phyloP scores from a whole-genome alignment of 495 filamentous ascomycete species.

The Neurospora pannonica region DNA sequence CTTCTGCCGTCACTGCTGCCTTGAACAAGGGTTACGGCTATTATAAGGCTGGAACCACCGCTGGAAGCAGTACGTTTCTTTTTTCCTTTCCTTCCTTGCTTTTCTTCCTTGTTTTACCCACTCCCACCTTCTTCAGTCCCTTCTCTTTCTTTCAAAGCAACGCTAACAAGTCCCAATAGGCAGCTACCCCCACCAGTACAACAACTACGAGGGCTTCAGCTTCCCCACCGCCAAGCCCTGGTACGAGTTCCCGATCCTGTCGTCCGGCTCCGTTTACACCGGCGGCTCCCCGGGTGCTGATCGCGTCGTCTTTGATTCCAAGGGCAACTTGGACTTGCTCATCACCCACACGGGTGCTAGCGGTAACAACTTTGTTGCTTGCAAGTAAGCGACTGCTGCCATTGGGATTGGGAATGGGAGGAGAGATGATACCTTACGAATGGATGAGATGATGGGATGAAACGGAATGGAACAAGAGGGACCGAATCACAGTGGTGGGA shows the following conservation, averaged over 20 bases:
- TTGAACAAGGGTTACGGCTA: conserved; percentile 40
- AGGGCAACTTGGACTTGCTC: conserved; percentile 42
- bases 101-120: not conserved
- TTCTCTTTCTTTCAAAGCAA: not conserved
- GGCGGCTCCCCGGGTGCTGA: conserved; percentile 62
- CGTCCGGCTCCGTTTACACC: conserved; percentile 39
- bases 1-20: conserved; percentile 38
- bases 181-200: conserved; percentile 62
- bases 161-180: conserved; percentile 11
- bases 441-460: not conserved
- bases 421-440: not conserved
- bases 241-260: conserved; percentile 65
- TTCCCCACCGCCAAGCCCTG: conserved; percentile 50
- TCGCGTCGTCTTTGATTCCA: conserved; percentile 56
- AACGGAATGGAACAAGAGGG: not conserved
- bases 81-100: not conserved
- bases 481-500: not conserved
- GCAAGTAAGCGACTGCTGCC: conserved; percentile 13
- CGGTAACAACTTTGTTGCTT: conserved; percentile 56
- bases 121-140: not conserved
- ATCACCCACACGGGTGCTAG: conserved; percentile 64
- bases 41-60: conserved; percentile 34
- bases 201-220: conserved; percentile 63
- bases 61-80: conserved; percentile 25
- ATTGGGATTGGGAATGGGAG: not conserved